Conservation (phyloP, 768 basidiomycete genomes). For the Lyophyllum decastes region DNA sequence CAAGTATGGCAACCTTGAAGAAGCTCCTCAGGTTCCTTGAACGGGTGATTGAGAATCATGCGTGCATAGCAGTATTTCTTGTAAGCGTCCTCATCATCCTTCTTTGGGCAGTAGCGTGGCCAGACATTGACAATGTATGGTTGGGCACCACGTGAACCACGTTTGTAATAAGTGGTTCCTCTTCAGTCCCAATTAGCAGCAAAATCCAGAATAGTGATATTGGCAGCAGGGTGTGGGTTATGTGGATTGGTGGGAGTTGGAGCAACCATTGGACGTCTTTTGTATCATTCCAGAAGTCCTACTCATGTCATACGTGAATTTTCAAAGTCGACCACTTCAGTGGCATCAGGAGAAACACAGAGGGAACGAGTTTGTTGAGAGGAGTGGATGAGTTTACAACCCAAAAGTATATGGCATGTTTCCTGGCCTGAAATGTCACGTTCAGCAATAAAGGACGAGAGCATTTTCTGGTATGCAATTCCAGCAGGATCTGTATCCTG, state of each 20-base stretch:
- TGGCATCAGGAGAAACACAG: constrained; percentile 11
- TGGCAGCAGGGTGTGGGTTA: not conserved
- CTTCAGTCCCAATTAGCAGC: constrained; percentile 1
- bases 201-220: not conserved
- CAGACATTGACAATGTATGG: constrained; percentile 2
- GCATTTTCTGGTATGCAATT: constrained; percentile 13
- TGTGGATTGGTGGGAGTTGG: not conserved
- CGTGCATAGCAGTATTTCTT: constrained; percentile 10
- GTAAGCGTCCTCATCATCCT: not conserved
- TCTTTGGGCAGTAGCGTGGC: not conserved
- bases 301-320: not conserved
- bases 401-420: constrained; percentile 8
- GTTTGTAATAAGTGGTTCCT: not conserved
- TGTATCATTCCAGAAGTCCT: not conserved
- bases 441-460: constrained; percentile 11
- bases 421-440: constrained; percentile 10
- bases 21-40: not conserved
- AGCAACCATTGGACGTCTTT: not conserved
- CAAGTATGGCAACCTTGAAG: constrained; percentile 2
- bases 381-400: constrained; percentile 4
- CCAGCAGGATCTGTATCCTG: constrained; percentile 6
- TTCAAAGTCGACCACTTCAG: not conserved
- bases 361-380: not conserved
- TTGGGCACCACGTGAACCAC: not conserved
- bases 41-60: constrained; percentile 1